phyloP scores from a whole-genome alignment of 2,329 filamentous ascomycete species.

The Claviceps purpurea region DNA sequence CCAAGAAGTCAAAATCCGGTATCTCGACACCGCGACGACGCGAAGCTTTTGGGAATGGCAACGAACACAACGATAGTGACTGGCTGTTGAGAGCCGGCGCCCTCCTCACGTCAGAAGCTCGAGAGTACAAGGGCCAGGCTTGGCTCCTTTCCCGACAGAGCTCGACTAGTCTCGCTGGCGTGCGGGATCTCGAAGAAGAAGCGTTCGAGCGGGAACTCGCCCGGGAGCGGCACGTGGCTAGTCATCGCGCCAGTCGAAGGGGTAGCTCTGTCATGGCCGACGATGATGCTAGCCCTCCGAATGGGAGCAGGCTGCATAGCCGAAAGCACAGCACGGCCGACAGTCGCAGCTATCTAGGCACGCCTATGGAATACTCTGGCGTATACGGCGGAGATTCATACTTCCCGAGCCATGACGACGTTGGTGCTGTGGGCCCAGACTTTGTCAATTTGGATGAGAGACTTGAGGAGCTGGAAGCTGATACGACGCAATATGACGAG shows the following conservation, averaged over 20 bases:
- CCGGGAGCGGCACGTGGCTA: conserved; percentile 34
- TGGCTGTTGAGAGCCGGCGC: conserved; percentile 54
- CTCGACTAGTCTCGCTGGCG: conserved; percentile 45
- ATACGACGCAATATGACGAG: conserved; percentile 42
- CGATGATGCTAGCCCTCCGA: conserved; percentile 21
- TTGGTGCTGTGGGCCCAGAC: conserved; percentile 39
- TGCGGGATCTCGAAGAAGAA: conserved; percentile 38
- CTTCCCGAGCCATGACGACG: conserved; percentile 22
- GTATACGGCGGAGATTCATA: conserved; percentile 30
- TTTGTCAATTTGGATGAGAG: conserved; percentile 50
- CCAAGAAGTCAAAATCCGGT: conserved; percentile 14
- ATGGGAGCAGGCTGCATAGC: conserved; percentile 35
- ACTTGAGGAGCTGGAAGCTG: conserved; percentile 39
- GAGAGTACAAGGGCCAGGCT: conserved; percentile 54
- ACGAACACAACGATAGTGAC: conserved; percentile 38
- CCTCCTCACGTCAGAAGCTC: conserved; percentile 45
- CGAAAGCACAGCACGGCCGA: conserved; percentile 22
- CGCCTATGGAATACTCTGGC: conserved; percentile 26
- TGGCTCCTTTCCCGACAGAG: conserved; percentile 55
- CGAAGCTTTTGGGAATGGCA: conserved; percentile 17
- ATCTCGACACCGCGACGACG: conserved; percentile 23
- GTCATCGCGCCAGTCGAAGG: conserved; percentile 33
- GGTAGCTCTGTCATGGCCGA: conserved; percentile 28
- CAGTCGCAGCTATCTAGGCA: conserved; percentile 26
- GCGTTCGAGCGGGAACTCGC: conserved; percentile 37